phyloP scores from a whole-genome alignment of 1,284 basidiomycete species.

The Ustilago xerochloae region DNA sequence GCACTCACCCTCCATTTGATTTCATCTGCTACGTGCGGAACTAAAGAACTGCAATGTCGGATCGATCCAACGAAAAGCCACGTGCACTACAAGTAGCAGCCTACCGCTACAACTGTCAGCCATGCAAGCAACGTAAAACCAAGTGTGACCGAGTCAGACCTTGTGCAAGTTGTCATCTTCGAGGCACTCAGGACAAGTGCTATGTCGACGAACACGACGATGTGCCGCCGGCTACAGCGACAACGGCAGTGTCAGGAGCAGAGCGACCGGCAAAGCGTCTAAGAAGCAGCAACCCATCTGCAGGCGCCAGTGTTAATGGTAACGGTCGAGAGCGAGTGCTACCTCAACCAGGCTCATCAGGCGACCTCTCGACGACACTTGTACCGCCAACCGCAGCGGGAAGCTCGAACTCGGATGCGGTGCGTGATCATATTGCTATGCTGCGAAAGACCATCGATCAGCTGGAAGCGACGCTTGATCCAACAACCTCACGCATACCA shows the following conservation, averaged over 20 bases:
- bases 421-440: constrained; percentile 25
- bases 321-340: background rate
- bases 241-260: no score
- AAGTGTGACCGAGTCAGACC: constrained; percentile 49
- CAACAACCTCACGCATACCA: no score
- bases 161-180: constrained; percentile 33
- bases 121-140: constrained; percentile 50
- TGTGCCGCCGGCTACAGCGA: background rate
- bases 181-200: constrained; percentile 31
- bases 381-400: no score
- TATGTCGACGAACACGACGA: constrained; percentile 13
- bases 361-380: no score
- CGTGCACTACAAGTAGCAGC: constrained; percentile 28
- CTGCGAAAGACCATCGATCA: constrained; percentile 15
- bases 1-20: background rate
- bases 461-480: constrained; percentile 15
- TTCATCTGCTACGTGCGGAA: no score
- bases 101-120: constrained; percentile 43
- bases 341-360: no score
- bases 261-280: background rate
- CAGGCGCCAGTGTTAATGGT: background rate
- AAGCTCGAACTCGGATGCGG: background rate
- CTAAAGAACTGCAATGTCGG: constrained; percentile 1
- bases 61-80: constrained; percentile 13
- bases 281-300: background rate